Evolutionary conservation across 192 early-diverging fungal species (phyloP).

Genomic region (Piromyces finnis): DNA sequence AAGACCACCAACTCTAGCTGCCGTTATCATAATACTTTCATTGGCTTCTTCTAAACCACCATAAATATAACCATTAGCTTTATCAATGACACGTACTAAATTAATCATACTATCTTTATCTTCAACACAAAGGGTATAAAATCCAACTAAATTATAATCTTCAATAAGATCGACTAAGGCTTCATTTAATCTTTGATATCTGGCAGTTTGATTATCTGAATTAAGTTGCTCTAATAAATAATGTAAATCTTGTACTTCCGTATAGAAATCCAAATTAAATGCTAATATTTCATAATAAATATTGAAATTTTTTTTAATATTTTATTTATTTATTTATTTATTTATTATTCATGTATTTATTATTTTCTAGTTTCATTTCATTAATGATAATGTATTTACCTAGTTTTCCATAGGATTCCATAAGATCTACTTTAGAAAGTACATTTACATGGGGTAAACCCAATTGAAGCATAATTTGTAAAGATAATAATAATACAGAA

Average conservation of each 20-base stretch:
- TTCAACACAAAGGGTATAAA: conserved; percentile 68
- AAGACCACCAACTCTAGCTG: background rate
- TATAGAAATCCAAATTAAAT: conserved; percentile 89
- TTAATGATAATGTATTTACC: no score
- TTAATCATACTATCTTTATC: conserved; percentile 69
- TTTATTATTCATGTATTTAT: no score
- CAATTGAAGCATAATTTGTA: conserved; percentile 52
- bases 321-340: no score
- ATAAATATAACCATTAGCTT: conserved; percentile 82
- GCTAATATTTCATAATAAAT: no score
- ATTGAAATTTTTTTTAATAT: no score
- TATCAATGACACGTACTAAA: conserved; percentile 64
- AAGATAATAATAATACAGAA: conserved; percentile 69
- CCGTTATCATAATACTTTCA: background rate
- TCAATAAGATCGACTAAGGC: conserved; percentile 81
- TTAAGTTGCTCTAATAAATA: conserved; percentile 66
- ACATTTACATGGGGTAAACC: conserved; percentile 33
- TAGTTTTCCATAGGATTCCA: conserved; percentile 47
- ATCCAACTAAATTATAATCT: conserved; percentile 81
- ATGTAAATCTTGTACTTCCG: conserved; percentile 74
- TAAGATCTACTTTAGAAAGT: conserved; percentile 30
- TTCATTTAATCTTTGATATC: conserved; percentile 54
- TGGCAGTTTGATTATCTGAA: conserved; percentile 28
- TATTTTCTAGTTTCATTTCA: no score
- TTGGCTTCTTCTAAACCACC: conserved; percentile 32